Evolutionary conservation across 106 monocot species (phyloP).

Genomic region (Cymbidium sinense): DNA sequence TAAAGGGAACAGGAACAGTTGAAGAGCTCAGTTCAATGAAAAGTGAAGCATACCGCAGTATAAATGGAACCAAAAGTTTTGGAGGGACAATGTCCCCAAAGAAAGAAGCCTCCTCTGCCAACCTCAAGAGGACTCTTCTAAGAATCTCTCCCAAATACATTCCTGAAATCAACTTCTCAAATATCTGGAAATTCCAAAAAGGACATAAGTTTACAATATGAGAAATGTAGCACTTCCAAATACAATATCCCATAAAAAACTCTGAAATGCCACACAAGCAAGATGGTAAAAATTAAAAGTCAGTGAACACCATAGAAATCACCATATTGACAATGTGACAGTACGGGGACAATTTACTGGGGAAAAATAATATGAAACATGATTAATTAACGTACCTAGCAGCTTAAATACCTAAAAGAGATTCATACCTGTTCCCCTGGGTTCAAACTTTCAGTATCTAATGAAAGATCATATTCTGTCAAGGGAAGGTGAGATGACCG

Average conservation of each 20-base stretch:
- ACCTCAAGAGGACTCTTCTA: constrained; percentile 67
- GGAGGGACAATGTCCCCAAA: constrained; percentile 75
- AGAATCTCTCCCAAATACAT: constrained; percentile 98
- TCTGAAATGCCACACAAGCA: background rate
- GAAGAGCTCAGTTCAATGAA: too few relatives aligned
- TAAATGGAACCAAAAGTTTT: constrained; percentile 66
- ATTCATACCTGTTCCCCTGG: constrained; percentile 83
- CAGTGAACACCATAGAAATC: background rate
- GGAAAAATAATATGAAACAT: background rate
- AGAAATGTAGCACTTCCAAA: background rate
- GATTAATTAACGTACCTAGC: background rate
- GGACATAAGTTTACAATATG: background rate
- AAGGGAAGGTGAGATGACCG: constrained; percentile 74
- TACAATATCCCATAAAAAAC: background rate
- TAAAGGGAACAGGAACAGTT: too few relatives aligned
- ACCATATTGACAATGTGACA: background rate
- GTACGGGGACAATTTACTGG: background rate
- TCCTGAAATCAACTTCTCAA: constrained; percentile 87
- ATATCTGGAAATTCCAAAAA: constrained; percentile 42
- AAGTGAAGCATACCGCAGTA: constrained; percentile 47
- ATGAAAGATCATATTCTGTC: constrained; percentile 67
- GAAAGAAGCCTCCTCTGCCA: constrained; percentile 75
- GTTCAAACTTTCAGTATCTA: constrained; percentile 86
- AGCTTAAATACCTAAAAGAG: background rate
- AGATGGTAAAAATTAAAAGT: background rate